Conservation (phyloP, 2,329 filamentous ascomycete genomes). For the Alternaria sp. region DNA sequence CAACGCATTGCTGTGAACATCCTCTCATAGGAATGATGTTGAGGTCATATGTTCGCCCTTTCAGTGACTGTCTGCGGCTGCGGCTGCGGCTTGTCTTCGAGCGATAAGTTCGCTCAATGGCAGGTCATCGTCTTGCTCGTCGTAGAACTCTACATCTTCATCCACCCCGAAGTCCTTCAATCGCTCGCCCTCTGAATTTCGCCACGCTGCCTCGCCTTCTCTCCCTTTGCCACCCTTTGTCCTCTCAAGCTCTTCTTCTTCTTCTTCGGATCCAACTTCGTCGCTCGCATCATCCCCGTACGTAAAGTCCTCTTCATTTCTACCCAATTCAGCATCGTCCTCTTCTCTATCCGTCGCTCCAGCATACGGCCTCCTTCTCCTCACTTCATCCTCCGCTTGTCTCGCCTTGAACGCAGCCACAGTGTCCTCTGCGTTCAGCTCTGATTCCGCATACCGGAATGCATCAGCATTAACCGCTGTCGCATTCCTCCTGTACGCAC, state of each 20-base stretch:
- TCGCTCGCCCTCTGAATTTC: conserved; percentile 77
- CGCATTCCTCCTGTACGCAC: conserved; percentile 35
- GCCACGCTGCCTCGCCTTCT: conserved; percentile 70
- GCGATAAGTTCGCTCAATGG: conserved; percentile 73
- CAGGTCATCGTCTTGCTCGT: conserved; percentile 71
- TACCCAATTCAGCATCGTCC: conserved; percentile 8
- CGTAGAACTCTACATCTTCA: conserved; percentile 74
- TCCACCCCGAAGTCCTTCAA: conserved; percentile 82
- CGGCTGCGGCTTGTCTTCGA: conserved; percentile 26
- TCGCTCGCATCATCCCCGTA: conserved; percentile 34
- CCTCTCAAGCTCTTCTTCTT: conserved; percentile 22
- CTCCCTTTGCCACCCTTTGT: conserved; percentile 28
- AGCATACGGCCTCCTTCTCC: conserved; percentile 54
- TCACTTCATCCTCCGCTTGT: conserved; percentile 61
- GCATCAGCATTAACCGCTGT: conserved; percentile 33
- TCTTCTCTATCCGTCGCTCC: conserved; percentile 48
- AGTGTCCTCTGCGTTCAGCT: conserved; percentile 53
- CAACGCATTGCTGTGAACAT: not conserved
- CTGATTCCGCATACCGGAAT: conserved; percentile 52
- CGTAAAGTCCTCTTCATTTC: conserved; percentile 30
- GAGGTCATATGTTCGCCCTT: not conserved
- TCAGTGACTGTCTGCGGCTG: conserved; percentile 6
- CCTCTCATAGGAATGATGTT: not conserved
- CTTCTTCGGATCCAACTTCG: conserved; percentile 18
- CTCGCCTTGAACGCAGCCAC: conserved; percentile 64